Base-by-base conservation (phyloP, 2,329 filamentous ascomycete genomes). In the Penicillium sumatraense region DNA sequence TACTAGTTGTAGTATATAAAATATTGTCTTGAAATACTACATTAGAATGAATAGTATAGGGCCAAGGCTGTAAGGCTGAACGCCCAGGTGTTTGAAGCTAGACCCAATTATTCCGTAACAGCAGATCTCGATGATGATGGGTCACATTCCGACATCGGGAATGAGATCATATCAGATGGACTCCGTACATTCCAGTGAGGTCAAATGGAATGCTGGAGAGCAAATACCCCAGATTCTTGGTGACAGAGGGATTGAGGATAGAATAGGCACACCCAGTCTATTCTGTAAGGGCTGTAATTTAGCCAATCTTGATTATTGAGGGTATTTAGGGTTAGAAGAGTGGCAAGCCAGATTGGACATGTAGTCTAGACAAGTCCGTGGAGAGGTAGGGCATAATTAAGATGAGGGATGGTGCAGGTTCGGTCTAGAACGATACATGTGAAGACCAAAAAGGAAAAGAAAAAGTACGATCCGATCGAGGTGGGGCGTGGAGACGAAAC, bases 141-240 rank as follows among this genome's bases (percentile, higher is more conserved):
- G 38, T 24, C 40, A 44, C 40, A 44, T 44, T 16, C 40, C 40
- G 23, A 44, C 8, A 14, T 20, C 14, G 3, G 23, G 13, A 27
- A 44, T 16, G 20, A 27, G 14, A 27, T 44, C 13, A 44, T n/a
- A 18, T 44, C 21, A 14, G 38, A 24, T 18, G 21, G 3, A 10
- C n/a, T n/a, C n/a, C n/a, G n/a, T n/a, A n/a, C 42, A 49, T 56
- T 56, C 36, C 23, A 36, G n/a, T 41, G 23, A 26, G 35, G 21
- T 7, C 26, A 48, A 16, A n/a, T 41, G 44, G 53, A 56, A 53
- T 56, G 49, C 16, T 46, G 26, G 26, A 21, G 24, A 33, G 20
- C 21, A n/a, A n/a, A 20, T 51, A 47, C 53, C 53, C 53, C 53
- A 20, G 41, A 24, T 55, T 42, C 40, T 24, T 51, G 42, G 18